Evolutionary conservation across 1,139 yeast genomes (phyloP).

Genomic region (Blastobotrys aristatus): DNA sequence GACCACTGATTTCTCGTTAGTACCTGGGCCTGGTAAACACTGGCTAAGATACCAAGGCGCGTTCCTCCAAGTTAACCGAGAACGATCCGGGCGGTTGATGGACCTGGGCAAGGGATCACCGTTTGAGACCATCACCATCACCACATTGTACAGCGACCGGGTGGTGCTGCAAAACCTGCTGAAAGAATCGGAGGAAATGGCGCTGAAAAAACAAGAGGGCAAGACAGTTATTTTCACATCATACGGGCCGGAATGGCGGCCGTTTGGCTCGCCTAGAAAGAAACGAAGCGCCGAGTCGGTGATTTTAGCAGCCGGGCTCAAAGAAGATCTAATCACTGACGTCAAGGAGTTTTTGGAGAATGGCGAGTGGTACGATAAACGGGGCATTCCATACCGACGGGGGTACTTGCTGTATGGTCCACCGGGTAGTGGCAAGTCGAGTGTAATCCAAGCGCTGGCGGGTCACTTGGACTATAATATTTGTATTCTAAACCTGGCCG

Average conservation of each 20-base stretch:
- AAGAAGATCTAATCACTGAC: constrained; percentile 60
- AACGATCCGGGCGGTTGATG: constrained; percentile 80
- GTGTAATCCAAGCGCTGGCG: constrained; percentile 92
- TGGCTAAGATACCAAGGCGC: constrained; percentile 82
- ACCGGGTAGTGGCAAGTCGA: constrained; percentile 96
- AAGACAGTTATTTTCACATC: constrained; percentile 90
- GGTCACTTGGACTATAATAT: constrained; percentile 95
- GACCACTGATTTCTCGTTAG: constrained; percentile 78
- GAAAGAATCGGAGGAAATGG: constrained; percentile 78
- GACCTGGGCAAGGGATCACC: constrained; percentile 93
- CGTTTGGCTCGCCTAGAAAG: constrained; percentile 92
- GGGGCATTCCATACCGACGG: constrained; percentile 96
- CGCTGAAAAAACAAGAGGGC: constrained; percentile 81
- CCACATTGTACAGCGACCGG: constrained; percentile 82
- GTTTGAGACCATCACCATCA: constrained; percentile 88
- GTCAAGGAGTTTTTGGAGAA: constrained; percentile 72
- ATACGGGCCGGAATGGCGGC: constrained; percentile 99
- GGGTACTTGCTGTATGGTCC: constrained; percentile 95
- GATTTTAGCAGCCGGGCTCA: constrained; percentile 70
- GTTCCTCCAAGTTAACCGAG: constrained; percentile 81
- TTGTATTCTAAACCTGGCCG: constrained; percentile 86
- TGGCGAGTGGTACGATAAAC: constrained; percentile 87
- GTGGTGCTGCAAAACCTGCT: constrained; percentile 64
- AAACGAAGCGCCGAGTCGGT: constrained; percentile 84
- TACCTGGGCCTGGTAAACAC: constrained; percentile 98